Percentiles rank a stretch among this genome's conserved stretches.
Evolutionary conservation across 495 filamentous ascomycete genomes (phyloP).

Genomic region (Ramalina intermedia): DNA sequence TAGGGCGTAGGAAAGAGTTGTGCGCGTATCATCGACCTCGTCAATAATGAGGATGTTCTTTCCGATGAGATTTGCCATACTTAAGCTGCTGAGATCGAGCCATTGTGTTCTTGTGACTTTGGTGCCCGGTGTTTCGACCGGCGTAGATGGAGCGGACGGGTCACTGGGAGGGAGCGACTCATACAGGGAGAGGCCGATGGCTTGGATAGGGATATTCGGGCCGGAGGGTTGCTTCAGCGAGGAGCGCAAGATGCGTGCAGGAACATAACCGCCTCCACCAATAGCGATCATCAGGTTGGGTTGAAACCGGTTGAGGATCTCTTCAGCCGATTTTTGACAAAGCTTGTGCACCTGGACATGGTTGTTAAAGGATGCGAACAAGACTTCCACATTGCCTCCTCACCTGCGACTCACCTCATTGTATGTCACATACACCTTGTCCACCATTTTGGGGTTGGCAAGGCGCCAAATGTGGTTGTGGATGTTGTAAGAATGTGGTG

Average conservation of each 20-base stretch:
- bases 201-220: slow-evolving; percentile 97
- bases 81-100: slow-evolving; percentile 79
- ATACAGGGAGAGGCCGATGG: slow-evolving; percentile 94
- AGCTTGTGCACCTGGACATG: slow-evolving; percentile 76
- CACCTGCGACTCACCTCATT: slow-evolving; percentile 51
- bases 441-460: slow-evolving; percentile 45
- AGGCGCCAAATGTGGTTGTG: background rate
- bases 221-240: slow-evolving; percentile 84
- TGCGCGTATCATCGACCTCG: slow-evolving; percentile 96
- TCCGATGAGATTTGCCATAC: slow-evolving; percentile 85
- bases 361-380: background rate
- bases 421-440: slow-evolving; percentile 90
- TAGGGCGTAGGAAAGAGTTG: slow-evolving; percentile 93
- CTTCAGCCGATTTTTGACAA: slow-evolving; percentile 67
- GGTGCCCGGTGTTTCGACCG: slow-evolving; percentile 65
- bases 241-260: slow-evolving; percentile 89
- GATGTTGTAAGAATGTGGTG: too few relatives aligned
- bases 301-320: slow-evolving; percentile 69
- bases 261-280: slow-evolving; percentile 93
- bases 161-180: slow-evolving; percentile 56
- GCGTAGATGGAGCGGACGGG: slow-evolving; percentile 11
- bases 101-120: slow-evolving; percentile 97
- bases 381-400: too few relatives aligned
- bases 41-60: slow-evolving; percentile 98
- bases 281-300: slow-evolving; percentile 98